Evolutionary conservation across 768 basidiomycete genomes (phyloP), one percentile per base, ranked within the genome.

Genomic region (Suillus fuscotomentosus): DNA sequence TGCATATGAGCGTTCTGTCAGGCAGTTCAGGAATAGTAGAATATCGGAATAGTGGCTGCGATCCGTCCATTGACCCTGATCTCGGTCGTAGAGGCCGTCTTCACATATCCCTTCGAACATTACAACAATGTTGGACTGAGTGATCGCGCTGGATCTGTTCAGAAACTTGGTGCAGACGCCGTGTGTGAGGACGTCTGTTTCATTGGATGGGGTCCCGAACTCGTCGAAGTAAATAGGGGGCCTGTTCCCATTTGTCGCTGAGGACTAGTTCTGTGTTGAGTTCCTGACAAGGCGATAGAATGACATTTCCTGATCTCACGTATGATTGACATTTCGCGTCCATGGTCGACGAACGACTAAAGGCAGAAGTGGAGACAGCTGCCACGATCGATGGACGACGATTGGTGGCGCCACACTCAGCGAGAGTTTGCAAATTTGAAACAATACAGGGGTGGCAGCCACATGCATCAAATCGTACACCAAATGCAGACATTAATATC

Each of bases 61-160:
- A 36, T 55, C 54, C 34, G 54, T 56, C 54, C 54, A 56, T 36
- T 14, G 54, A 22, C 7, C 14, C 20, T 56, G 54, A 56, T 56
- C 54, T 56, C 36, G n/a, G 36, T 56, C 54, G 36, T 38, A 56
- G 14, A 56, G 54, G 13, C 54, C 54, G 20, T 56, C 54, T 56
- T 38, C 54, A 38, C 54, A 56, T 22, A 56, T 38, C 7, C 14
- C 15, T 56, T 56, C n/a, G 34, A 56, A 56, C 7, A 56, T 56
- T 36, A 14, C 20, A 38, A 38, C 54, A 56, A 56, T 38, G n/a
- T 22, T 56, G 54, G 36, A 7, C 36, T 36, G 6, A n/a, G 1
- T 36, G 36, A 56, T 56, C 36, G n/a, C 13, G 15, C 6, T 22
- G 11, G 36, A 38, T 38, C 34, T 22, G n/a, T 38, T 14, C 1